A percentile compares a stretch with the other conserved stretches of the same genome.
Evolutionary conservation across 257 asterid genomes (phyloP).

Genomic region (Solanum etuberosum): DNA sequence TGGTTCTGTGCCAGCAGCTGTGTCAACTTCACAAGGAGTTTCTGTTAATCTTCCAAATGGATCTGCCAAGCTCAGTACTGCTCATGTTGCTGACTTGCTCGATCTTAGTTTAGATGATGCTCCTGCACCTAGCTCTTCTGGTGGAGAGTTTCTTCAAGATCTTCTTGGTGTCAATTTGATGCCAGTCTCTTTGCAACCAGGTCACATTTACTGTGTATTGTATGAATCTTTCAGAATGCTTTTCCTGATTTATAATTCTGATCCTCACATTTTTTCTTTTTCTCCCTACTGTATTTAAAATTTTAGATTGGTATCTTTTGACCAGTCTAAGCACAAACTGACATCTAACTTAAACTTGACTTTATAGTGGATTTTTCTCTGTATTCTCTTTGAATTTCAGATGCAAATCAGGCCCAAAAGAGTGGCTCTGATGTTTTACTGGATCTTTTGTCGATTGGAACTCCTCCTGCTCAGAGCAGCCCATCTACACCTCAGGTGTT

Average conservation of each 20-base stretch:
- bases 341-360: background rate
- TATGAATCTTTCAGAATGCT: background rate
- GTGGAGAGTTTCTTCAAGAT: conserved; percentile 83
- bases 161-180: conserved; percentile 78
- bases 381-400: conserved; percentile 27
- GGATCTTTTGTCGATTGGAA: conserved; percentile 86
- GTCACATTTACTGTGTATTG: conserved; percentile 17
- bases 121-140: conserved; percentile 60
- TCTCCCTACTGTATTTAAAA: background rate
- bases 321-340: background rate
- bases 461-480: conserved; percentile 57
- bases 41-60: conserved; percentile 74
- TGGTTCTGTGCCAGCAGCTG: conserved; percentile 62
- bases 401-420: conserved; percentile 42
- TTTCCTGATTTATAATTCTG: background rate
- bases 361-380: background rate
- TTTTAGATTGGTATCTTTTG: background rate
- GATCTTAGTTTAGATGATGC: conserved; percentile 70
- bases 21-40: conserved; percentile 70
- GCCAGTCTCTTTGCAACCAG: conserved; percentile 45
- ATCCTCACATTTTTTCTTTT: background rate
- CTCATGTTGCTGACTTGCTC: conserved; percentile 79
- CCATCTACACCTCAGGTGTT: conserved; percentile 37
- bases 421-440: conserved; percentile 61
- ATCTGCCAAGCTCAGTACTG: conserved; percentile 46